Evolutionary conservation across 2,329 filamentous ascomycete species (phyloP), one percentile per base, ranked within the genome.

Genomic region (Talaromyces amestolkiae): DNA sequence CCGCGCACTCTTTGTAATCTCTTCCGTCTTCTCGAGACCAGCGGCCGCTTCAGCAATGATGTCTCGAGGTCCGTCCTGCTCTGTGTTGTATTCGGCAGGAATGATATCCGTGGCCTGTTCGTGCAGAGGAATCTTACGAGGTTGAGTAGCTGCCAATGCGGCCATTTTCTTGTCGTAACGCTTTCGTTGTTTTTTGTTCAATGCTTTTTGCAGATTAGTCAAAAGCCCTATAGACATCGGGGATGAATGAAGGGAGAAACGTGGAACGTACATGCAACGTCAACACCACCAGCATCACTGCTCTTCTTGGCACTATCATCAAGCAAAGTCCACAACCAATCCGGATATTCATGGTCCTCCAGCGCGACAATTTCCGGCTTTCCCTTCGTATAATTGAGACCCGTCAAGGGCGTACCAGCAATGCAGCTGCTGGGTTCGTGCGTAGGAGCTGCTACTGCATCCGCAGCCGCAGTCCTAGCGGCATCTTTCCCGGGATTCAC

Each of bases 111-210:
- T 74, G 56, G 78, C 74, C 66, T 82, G 79, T 69, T 82, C 79
- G 61, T 82, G 80, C 15, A 79, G 69, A 3, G 80, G 80, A n/a
- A 81, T 77, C 65, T 74, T 72, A 39, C 74, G 76, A 2, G 80
- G 78, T 33, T 78, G 69, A 31, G 73, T 71, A 31, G 75, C 75
- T 35, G 74, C 76, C 37, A 77, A 72, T 61, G 78, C 79, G 56
- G 78, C 79, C 70, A 81, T 77, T 69, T 81, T 82, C 73, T 80
- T 81, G 66, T 81, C 80, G 68, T 80, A 77, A 35, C 77, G 76
- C 68, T 79, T 79, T 47, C 80, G 78, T 74, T 80, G 77, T 70
- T 81, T 81, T 71, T 81, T 82, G 70, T 81, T 82, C 74, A 82
- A 69, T 58, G 74, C 79, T 81, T 68, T 73, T 69, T 58, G 17